Conservation (phyloP, 1,139 yeast genomes). For the Pneumocystis murina region DNA sequence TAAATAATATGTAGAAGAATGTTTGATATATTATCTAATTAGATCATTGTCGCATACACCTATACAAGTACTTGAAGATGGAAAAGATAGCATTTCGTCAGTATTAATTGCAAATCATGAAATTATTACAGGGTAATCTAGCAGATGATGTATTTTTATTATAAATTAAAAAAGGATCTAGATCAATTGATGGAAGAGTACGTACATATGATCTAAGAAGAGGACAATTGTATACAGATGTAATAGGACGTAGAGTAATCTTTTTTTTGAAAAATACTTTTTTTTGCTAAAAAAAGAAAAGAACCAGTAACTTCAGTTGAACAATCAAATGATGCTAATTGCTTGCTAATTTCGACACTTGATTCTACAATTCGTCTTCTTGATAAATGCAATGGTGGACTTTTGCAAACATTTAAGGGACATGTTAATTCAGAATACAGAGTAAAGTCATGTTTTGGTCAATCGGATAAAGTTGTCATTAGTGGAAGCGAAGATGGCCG, state of each 20-base stretch:
- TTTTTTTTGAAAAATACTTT: neutral
- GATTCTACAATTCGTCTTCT: slow-evolving; percentile 20
- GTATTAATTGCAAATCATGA: slow-evolving; percentile 18
- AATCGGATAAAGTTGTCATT: slow-evolving; percentile 57
- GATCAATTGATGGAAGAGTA: slow-evolving; percentile 24
- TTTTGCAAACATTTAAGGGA: slow-evolving; percentile 20
- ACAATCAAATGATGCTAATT: slow-evolving; percentile 15
- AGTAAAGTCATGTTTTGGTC: slow-evolving; percentile 17
- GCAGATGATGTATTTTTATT: neutral
- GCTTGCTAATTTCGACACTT: slow-evolving; percentile 20
- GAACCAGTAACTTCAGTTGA: slow-evolving; percentile 22
- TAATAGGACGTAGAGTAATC: slow-evolving; percentile 18
- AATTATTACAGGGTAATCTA: slow-evolving; percentile 21
- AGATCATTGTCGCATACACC: slow-evolving; percentile 19
- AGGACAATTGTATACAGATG: slow-evolving; percentile 21
- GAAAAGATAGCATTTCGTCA: slow-evolving; percentile 24
- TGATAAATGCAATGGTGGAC: slow-evolving; percentile 19
- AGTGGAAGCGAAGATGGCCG: slow-evolving; percentile 85
- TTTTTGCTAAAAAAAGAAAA: slow-evolving; percentile 1
- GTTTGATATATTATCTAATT: neutral
- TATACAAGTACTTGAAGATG: slow-evolving; percentile 24
- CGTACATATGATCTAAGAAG: slow-evolving; percentile 25
- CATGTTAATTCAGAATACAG: slow-evolving; percentile 21
- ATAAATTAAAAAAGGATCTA: neutral
- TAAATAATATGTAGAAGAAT: neutral